Evolutionary conservation across 805 yeast species (phyloP), one percentile per base, ranked within the genome.

Genomic region (Myxozyma monticola): DNA sequence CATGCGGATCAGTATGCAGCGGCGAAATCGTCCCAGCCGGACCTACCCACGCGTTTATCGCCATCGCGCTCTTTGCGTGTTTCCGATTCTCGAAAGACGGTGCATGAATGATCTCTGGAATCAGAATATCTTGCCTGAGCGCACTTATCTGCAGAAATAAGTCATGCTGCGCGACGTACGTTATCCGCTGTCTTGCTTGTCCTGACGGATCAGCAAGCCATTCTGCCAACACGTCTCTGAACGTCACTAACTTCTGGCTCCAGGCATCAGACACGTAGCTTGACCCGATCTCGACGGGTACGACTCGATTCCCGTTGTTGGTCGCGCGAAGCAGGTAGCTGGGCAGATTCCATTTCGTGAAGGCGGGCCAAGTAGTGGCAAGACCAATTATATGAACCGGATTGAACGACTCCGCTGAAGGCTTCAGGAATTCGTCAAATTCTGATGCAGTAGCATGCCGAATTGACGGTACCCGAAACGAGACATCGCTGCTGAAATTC

Each of bases 251-350:
- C 29, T 49, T 36, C 42, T 54, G 61, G 14, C 55, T 37, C 65
- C 65, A 62, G n/a, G 45, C 44, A 14, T 48, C 42, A 9, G 49
- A 29, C 6, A 52, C 50, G 40, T 62, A 62, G 8, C 55, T 42
- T 14, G 40, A 26, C 3, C 65, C 65, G 9, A 62, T 48, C 36
- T 62, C 65, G 7, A 62, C 57, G 3, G 65, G 65, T 2, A 62
- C 65, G 12, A 57, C 42, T 15, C 65, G 46, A 18, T 18, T 24
- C 5, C 60, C 60, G 22, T 46, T 46, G 30, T 47, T 47, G 12
- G 60, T 45, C 12, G 33, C 45, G 17, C 35, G 14, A 8, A 61
- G 51, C 9, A 62, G 37, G 42, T 62, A 62, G 17, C 33, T 35
- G 3, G 44, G 17, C 14, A 42, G 37, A 29, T 61, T 62, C 65